Percentiles rank a stretch among this genome's conserved stretches.
phyloP scores from a whole-genome alignment of 805 yeast species.

The Sugiyamaella valdiviana region DNA sequence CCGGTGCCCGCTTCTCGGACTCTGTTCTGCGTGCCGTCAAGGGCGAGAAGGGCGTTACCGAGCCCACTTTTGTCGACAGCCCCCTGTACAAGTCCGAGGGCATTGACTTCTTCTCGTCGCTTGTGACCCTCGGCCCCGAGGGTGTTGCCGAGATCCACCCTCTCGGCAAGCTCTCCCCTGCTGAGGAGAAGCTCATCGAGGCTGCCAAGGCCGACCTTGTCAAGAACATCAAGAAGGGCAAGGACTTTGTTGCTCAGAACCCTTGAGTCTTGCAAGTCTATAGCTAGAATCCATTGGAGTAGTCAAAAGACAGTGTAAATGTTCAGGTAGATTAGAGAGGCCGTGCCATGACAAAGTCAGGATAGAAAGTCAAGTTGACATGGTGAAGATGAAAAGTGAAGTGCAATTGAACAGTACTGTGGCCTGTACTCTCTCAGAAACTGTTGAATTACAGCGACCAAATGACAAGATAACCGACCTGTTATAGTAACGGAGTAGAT shows the following conservation, averaged over 20 bases:
- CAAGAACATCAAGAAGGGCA: slow-evolving; percentile 89
- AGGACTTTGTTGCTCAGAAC: slow-evolving; percentile 57
- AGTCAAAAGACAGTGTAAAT: no score
- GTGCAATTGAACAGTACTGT: no score
- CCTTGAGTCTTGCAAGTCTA: slow-evolving; percentile 24
- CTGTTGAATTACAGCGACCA: no score
- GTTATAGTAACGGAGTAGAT: no score
- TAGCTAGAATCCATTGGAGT: neutral
- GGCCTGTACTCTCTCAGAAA: no score
- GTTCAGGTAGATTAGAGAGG: no score
- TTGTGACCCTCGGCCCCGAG: slow-evolving; percentile 85
- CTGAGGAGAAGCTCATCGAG: slow-evolving; percentile 78
- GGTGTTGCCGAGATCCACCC: slow-evolving; percentile 81
- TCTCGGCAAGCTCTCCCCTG: slow-evolving; percentile 65
- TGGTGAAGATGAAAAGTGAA: no score
- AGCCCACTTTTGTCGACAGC: slow-evolving; percentile 55
- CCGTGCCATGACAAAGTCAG: no score
- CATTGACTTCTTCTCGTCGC: slow-evolving; percentile 92
- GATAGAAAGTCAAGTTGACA: no score
- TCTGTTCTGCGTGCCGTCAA: slow-evolving; percentile 38
- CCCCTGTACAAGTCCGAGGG: slow-evolving; percentile 84
- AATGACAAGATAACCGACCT: no score
- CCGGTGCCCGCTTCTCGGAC: slow-evolving; percentile 76
- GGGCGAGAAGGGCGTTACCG: slow-evolving; percentile 44
- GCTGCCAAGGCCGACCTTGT: slow-evolving; percentile 80